Base-by-base conservation (phyloP, 225 moss, liverwort and hornwort genomes). In the Ulota crispa region DNA sequence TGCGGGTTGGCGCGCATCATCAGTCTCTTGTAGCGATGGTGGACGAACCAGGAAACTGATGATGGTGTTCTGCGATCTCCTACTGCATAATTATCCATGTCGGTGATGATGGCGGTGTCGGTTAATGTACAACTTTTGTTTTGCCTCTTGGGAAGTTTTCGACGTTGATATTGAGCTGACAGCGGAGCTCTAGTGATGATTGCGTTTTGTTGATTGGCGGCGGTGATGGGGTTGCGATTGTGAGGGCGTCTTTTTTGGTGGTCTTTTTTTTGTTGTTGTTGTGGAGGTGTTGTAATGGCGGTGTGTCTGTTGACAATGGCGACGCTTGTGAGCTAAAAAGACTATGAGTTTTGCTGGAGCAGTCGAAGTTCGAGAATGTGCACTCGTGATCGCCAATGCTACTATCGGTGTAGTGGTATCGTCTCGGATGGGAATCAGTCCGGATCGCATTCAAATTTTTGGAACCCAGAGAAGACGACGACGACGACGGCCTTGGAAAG, bases 401-500 rank as follows among this genome's bases (percentile, higher is more conserved):
- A 30, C 27, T 64, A 41, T 31, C 54, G 56, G 11, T 43, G 41
- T 43, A 65, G 81, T 81, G 28, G 36, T 36, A 16, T 73, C 37
- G 56, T 70, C 45, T 45, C 43, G 31, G 31, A 81, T 73, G 81
- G 77, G 55, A 73, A 73, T 74, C 74, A 74, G 19, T 41, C 74
- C 56, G 65, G 81, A 56, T 73, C 16, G 56, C n/a, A 65, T 39
- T 41, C 74, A 56, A 73, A 54, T 72, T 52, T 27, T 53, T 27
- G 57, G 68, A 65, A 34, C 24, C 45, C 76, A 45, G 63, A 42
- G 78, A 42, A 68, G 77, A 65, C 24, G 78, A 50, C 30, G 78
- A 47, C 31, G 59, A 31, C 52, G 45, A 47, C 10, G 59, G 39
- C 52, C 59, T 79, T 59, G 80, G 56, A 23, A 34, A 13, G 10